These are phyloP conservation scores for Lepiota brunneoincarnata DNA, from an alignment of 768 basidiomycete genomes.

Conservation along the genomic window DNA sequence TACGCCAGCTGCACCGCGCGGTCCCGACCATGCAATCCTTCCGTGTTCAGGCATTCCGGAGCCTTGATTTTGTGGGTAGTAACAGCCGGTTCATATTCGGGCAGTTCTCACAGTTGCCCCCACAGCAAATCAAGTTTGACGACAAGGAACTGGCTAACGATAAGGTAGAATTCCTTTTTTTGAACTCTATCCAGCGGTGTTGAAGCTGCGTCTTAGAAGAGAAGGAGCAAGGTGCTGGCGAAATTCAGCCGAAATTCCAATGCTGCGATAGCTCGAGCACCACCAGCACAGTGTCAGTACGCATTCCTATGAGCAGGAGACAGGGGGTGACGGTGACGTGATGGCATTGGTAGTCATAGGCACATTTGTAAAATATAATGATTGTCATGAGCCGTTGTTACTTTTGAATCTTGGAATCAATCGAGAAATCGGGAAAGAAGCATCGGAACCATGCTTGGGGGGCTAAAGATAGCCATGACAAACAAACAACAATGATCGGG, in stretches of 20 bases:
- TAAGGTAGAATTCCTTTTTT: not conserved
- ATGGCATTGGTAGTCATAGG: not conserved
- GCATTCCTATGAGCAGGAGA: not conserved
- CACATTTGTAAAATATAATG: slow-evolving; percentile 7
- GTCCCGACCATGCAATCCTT: slow-evolving; percentile 6
- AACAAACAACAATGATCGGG: slow-evolving; percentile 1
- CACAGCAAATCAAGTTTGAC: not conserved
- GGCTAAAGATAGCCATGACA: not conserved
- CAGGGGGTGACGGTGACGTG: not conserved
- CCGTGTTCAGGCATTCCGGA: not conserved
- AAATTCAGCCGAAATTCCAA: slow-evolving; percentile 1
- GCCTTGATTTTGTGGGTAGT: slow-evolving; percentile 1
- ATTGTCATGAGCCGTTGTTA: too few species aligned
- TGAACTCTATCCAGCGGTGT: not conserved
- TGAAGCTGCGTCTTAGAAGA: not conserved
- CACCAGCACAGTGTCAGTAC: slow-evolving; percentile 10
- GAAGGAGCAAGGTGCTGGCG: not conserved
- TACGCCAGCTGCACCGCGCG: not conserved
- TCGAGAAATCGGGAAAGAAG: too few species aligned
- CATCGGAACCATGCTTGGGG: not conserved
- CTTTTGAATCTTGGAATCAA: too few species aligned
- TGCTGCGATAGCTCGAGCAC: not conserved
- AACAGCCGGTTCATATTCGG: not conserved
- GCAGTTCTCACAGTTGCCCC: not conserved
- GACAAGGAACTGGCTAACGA: not conserved